Percentiles rank a stretch among this genome's conserved stretches.
These are phyloP conservation scores for Colletotrichum sp. DNA, from an alignment of 2,329 filamentous ascomycete species.

Conservation along the genomic window DNA sequence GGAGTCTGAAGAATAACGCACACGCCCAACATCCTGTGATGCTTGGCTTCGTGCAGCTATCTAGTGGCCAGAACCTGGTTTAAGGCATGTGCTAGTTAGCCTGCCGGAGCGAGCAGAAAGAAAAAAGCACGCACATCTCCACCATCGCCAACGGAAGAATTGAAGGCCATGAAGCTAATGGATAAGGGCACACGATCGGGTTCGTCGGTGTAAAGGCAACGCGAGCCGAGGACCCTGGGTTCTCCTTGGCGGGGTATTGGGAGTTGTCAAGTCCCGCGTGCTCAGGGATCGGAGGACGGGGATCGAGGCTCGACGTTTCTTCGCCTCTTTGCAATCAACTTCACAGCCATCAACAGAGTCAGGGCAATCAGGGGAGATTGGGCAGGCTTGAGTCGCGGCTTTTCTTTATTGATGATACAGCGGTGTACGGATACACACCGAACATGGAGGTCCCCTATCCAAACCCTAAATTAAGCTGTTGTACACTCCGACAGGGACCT, in stretches of 20 bases:
- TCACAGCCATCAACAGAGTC: not conserved
- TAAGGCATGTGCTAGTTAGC: not conserved
- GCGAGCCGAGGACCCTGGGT: constrained; percentile 13
- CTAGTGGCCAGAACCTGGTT: not conserved
- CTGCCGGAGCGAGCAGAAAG: not conserved
- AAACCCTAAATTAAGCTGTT: not conserved
- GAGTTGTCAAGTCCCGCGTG: not conserved
- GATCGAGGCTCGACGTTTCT: not conserved
- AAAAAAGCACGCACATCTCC: not conserved
- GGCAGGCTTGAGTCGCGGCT: not conserved
- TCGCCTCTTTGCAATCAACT: not conserved
- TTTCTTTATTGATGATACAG: not conserved
- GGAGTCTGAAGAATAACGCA: not conserved
- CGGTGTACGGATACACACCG: not conserved
- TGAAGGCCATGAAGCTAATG: not conserved
- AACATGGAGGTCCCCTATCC: not conserved
- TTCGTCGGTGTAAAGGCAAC: not conserved
- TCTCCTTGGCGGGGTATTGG: not conserved
- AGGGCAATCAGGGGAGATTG: not conserved
- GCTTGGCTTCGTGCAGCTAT: not conserved
- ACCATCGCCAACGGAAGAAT: not conserved
- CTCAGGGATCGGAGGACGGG: not conserved
- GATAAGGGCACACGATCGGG: not conserved
- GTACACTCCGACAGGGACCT: not conserved
- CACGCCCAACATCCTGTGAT: not conserved